Evolutionary conservation across 768 basidiomycete genomes (phyloP), one percentile per base, ranked within the genome.

Genomic region (Termitomyces heimii): DNA sequence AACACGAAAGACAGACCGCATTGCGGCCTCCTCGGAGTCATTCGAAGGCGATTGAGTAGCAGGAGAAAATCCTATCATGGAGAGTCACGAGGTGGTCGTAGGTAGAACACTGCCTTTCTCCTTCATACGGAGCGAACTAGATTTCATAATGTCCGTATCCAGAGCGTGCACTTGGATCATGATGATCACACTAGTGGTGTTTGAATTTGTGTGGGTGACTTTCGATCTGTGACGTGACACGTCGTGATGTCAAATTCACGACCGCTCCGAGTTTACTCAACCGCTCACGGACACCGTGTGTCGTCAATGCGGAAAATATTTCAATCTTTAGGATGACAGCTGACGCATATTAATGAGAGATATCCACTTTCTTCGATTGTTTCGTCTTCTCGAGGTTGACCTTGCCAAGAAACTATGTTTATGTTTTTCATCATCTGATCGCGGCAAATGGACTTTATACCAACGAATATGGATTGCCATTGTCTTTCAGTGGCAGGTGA

Each of bases 361-460:
- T 14, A 45, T 31, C 16, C 34, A 47, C 46, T 55, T 22, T 34
- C 28, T 29, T 55, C 18, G 35, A 6, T 31, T 9, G 35, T 48
- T 47, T 55, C 31, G 24, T 48, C 54, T 29, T 37, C 34, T 26
- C 39, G 35, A 10, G 47, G 47, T 48, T 48, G 47, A 22, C 4
- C n/a, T 24, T n/a, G 28, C 22, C 54, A 47, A 44, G 35, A 46
- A 32, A n/a, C 55, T n/a, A n/a, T n/a, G n/a, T n/a, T 22, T 29
- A 31, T 48, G 37, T 56, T 49, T 49, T 45, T 42, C 13, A 18
- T 56, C 55, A 56, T 48, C 46, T 49, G 55, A 56, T 39, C 31
- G 35, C 12, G 5, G 20, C 32, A 7, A 55, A 6, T 26, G 5
- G 18, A 20, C 28, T 20, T 42, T 42, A 7, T 22, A 8, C 20